Conservation (phyloP, 2,329 filamentous ascomycete species). For the Trichophyton equinum region DNA sequence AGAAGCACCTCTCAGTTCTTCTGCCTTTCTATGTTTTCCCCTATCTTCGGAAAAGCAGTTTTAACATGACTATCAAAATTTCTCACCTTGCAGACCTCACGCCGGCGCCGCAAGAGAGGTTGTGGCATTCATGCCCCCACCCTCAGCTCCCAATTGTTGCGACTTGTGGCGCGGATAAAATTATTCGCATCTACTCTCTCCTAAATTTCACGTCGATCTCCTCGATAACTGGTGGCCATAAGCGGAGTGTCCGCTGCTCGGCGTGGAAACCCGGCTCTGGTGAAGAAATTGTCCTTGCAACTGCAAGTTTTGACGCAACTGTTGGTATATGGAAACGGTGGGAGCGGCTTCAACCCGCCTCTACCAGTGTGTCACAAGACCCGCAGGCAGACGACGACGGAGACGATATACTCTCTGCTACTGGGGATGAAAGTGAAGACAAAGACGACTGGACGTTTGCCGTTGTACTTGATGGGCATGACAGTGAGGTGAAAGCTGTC, state of each 20-base stretch:
- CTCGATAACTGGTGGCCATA: constrained; percentile 73
- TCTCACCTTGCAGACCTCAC: constrained; percentile 39
- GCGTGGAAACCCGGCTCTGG: constrained; percentile 72
- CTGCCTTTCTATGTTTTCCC: too few species aligned
- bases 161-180: constrained; percentile 74
- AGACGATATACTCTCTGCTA: constrained; percentile 19
- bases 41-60: too few species aligned
- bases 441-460: constrained; percentile 86
- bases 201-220: constrained; percentile 67
- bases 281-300: constrained; percentile 66
- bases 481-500: constrained; percentile 84
- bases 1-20: too few species aligned
- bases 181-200: constrained; percentile 80
- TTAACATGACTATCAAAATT: background rate
- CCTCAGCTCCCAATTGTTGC: constrained; percentile 78
- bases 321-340: constrained; percentile 71
- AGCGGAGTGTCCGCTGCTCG: constrained; percentile 70
- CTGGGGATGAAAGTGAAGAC: constrained; percentile 40
- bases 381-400: constrained; percentile 15
- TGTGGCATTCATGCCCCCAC: constrained; percentile 78
- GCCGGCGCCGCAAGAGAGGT: constrained; percentile 47
- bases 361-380: background rate
- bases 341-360: constrained; percentile 31
- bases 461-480: constrained; percentile 85
- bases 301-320: constrained; percentile 85